Conservation (phyloP, 176 grass and related monocot genomes). For the Metroxylon sagu region DNA sequence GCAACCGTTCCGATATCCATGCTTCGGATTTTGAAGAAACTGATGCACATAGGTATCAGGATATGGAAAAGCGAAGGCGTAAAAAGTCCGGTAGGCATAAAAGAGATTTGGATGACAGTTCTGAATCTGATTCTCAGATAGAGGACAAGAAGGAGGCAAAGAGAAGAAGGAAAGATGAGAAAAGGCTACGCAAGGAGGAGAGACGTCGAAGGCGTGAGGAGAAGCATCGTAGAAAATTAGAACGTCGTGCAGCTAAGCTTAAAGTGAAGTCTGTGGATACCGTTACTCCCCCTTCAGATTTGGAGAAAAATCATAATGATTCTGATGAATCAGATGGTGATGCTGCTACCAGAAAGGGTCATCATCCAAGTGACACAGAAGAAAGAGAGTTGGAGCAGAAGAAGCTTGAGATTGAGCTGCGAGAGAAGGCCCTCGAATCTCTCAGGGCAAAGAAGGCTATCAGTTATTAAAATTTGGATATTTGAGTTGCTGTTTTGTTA, state of each 20-base stretch:
- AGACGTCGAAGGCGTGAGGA: slow-evolving; percentile 60
- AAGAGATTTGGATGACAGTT: slow-evolving; percentile 44
- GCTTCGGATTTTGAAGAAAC: slow-evolving; percentile 51
- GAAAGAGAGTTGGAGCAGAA: slow-evolving; percentile 41
- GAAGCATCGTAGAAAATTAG: slow-evolving; percentile 42
- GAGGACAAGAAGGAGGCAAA: slow-evolving; percentile 49
- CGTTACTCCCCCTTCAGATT: slow-evolving; percentile 29
- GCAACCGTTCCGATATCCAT: slow-evolving; percentile 15
- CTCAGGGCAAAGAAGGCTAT: slow-evolving; percentile 66
- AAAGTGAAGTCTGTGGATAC: slow-evolving; percentile 30
- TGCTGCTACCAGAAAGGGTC: slow-evolving; percentile 31
- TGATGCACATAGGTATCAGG: slow-evolving; percentile 37
- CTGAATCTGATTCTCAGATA: slow-evolving; percentile 40
- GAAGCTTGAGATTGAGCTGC: slow-evolving; percentile 78
- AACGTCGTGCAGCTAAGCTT: slow-evolving; percentile 37
- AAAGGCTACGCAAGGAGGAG: slow-evolving; percentile 67
- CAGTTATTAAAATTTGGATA: slow-evolving; percentile 28
- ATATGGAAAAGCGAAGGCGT: slow-evolving; percentile 44
- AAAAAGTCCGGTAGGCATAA: slow-evolving; percentile 59
- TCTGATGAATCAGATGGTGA: slow-evolving; percentile 36
- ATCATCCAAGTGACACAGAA: slow-evolving; percentile 19
- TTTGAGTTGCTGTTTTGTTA: too few relatives aligned
- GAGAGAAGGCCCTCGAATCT: slow-evolving; percentile 75
- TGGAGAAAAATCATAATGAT: slow-evolving; percentile 25
- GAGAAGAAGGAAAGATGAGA: slow-evolving; percentile 69